Evolutionary conservation across 208 protist species (phyloP), one percentile per base, ranked within the genome.

Genomic region (Herpetomonas samuelpessoai): DNA sequence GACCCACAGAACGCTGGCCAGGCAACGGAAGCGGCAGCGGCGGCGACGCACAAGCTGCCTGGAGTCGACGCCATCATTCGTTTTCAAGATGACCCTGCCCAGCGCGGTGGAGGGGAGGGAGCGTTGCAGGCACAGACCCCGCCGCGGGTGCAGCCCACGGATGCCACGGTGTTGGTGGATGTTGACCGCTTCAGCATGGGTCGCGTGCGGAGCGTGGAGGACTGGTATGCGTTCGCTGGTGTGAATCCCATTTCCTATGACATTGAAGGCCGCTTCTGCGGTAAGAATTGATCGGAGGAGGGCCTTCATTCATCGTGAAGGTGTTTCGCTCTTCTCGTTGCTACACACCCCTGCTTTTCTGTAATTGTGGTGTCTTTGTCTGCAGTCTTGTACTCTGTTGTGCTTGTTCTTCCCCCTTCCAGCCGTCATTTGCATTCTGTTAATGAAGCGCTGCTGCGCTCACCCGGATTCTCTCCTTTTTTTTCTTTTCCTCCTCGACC

Each of bases 191-290:
- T 87, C 59, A 85, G 87, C 18, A 77, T 89, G 48, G 90, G 90
- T 2, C 48, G 57, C 25, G 38, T 68, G 41, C 82, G 87, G 2
- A 76, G 61, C 0, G 74, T 96, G 28, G 57, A 66, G 27, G 59
- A 79, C 45, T 96, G 84, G 76, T 96, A 93, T 62, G 41, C 47
- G 1, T 93, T 84, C 60, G 85, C 87, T 1, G 83, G 86, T 9
- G 65, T 71, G 1, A 67, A 95, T 59, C 74, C 80, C 2, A 65
- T 87, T 18, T 55, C 46, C 18, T 67, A 85, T 35, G 65, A 46
- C 0, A 4, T 88, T 2, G 76, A 87, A 52, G 68, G 79, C 0
- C 53, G 70, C 6, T 92, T 81, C 80, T 92, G 84, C 65, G 68
- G 74, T 2, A 7, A 30, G 19, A 44, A 68, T 41, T 56, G 2